Conservation (phyloP, 352 stramenopile species). For the Globisporangium paddicum region DNA sequence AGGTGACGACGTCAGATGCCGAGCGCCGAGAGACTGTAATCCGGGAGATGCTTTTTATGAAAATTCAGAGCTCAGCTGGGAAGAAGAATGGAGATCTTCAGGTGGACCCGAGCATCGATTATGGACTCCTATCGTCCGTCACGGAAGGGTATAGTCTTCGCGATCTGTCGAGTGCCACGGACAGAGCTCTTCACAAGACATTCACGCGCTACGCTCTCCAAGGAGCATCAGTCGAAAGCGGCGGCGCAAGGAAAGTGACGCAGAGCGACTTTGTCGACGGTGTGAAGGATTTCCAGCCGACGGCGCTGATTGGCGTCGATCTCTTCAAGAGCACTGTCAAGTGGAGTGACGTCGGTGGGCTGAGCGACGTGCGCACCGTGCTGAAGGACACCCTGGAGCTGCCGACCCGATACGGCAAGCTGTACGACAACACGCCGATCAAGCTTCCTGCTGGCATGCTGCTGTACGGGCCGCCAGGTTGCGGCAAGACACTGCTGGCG, state of each 20-base stretch:
- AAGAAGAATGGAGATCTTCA: conserved; percentile 13
- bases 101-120: conserved; percentile 60
- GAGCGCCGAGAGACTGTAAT: conserved; percentile 63
- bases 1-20: conserved; percentile 53
- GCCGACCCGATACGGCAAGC: conserved; percentile 67
- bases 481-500: conserved; percentile 87
- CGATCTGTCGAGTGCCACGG: conserved; percentile 63
- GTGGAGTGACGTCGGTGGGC: conserved; percentile 85
- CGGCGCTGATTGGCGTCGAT: conserved; percentile 72
- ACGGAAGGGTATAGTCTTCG: conserved; percentile 83
- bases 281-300: conserved; percentile 76
- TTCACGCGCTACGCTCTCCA: conserved; percentile 34
- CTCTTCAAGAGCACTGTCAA: conserved; percentile 84
- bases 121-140: conserved; percentile 46
- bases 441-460: conserved; percentile 85
- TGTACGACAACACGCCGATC: conserved; percentile 81
- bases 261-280: conserved; percentile 73
- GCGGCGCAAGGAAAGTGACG: conserved; percentile 19
- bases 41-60: conserved; percentile 52
- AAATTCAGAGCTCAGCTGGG: conserved; percentile 16
- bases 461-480: conserved; percentile 89
- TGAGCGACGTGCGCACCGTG: conserved; percentile 72
- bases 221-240: background rate
- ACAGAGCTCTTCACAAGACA: conserved; percentile 62
- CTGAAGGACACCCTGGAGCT: conserved; percentile 89